Conservation (phyloP, 768 basidiomycete genomes). For the Suillus decipiens region DNA sequence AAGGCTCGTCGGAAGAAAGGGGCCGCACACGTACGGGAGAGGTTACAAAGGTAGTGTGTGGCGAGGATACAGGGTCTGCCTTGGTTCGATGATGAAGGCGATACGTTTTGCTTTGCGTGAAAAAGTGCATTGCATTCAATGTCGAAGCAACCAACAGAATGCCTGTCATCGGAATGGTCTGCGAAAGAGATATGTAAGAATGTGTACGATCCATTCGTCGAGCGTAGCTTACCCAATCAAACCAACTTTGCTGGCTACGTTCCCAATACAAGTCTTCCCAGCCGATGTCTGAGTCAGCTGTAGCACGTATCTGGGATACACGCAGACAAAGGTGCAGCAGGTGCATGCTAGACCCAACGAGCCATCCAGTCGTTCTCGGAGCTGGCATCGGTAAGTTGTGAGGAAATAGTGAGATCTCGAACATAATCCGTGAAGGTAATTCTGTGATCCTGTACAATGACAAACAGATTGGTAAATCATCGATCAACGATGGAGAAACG, state of each 20-base stretch:
- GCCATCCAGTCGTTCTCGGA: constrained; percentile 63
- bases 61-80: constrained; percentile 66
- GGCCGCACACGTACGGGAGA: constrained; percentile 34
- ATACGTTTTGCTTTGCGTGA: constrained; percentile 69
- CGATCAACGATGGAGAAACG: constrained; percentile 16
- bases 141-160: constrained; percentile 55
- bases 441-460: constrained; percentile 49
- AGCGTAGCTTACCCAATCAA: constrained; percentile 67
- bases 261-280: constrained; percentile 82
- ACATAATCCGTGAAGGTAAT: constrained; percentile 71
- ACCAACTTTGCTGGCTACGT: constrained; percentile 64
- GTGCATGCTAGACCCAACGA: constrained; percentile 67
- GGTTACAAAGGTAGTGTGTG: constrained; percentile 66
- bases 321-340: constrained; percentile 67
- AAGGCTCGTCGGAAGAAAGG: constrained; percentile 33
- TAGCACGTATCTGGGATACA: constrained; percentile 53
- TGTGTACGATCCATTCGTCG: not conserved
- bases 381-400: constrained; percentile 75
- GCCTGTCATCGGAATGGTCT: constrained; percentile 69
- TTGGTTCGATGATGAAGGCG: constrained; percentile 56
- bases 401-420: constrained; percentile 83
- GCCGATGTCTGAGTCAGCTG: constrained; percentile 67
- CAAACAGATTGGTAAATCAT: constrained; percentile 14
- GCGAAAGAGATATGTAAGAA: constrained; percentile 17
- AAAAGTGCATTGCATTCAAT: constrained; percentile 65